Evolutionary conservation across 352 stramenopile species (phyloP), one percentile per base, ranked within the genome.

Genomic region (Globisporangium solare): DNA sequence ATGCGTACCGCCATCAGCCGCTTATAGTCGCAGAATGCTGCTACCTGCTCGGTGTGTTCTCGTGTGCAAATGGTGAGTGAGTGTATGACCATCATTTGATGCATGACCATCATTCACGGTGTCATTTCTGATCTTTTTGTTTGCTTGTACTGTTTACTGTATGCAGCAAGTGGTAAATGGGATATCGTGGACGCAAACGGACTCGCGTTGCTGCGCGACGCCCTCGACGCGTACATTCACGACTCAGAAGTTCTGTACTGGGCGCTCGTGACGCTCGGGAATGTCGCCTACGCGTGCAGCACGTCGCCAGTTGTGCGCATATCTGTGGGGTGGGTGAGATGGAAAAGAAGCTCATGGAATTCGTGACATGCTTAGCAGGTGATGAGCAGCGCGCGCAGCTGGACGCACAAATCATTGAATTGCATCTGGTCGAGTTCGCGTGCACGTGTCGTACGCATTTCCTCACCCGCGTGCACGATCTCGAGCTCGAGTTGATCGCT

Each of bases 181-280:
- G 55, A 61, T 27, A 69, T 86, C 20, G 65, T 76, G 8, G 51
- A 68, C 7, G 47, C 54, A 1, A 69, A 71, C 7, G 70, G 76
- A 0, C 65, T 89, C 8, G 31, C 37, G 13, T 60, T 85, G 24
- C 56, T 91, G 7, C 55, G 71, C 32, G 57, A 68, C 18, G 48
- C 74, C 2, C 69, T 89, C 2, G 53, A 72, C 1, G 42, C 51
- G 11, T 79, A 85, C 45, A 40, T 52, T 13, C 47, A 76, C 32
- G 56, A 76, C 24, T 68, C 67, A 8, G 58, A 58, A 3, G 55
- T 86, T 22, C 63, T 85, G 24, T 89, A 89, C 58, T 89, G 79
- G 79, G 47, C 65, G 0, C 64, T 86, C 15, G 32, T 85, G 8
- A 67, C 76, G 0, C 53, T 88, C 3, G 76, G 77, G 24, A 86